phyloP scores from a whole-genome alignment of 768 basidiomycete genomes.

The Xanthoconium stramineum region DNA sequence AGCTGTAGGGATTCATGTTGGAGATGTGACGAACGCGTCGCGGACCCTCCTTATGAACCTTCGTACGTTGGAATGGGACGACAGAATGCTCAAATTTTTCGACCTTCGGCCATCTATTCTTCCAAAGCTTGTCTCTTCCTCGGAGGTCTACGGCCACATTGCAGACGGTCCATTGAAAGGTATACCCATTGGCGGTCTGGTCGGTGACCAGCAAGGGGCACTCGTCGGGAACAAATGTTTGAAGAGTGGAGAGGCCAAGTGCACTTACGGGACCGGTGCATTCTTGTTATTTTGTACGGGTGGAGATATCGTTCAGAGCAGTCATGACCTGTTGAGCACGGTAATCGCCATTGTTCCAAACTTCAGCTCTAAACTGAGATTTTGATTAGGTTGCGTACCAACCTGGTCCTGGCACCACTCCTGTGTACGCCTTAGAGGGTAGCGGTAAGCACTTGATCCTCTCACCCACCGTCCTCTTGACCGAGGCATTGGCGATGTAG shows the following conservation, averaged over 20 bases:
- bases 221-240: constrained; percentile 96
- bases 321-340: constrained; percentile 86
- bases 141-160: constrained; percentile 87
- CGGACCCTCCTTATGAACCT: constrained; percentile 91
- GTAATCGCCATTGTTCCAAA: constrained; percentile 37
- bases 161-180: constrained; percentile 63
- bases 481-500: constrained; percentile 33
- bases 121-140: constrained; percentile 85
- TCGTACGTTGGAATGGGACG: constrained; percentile 78
- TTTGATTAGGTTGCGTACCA: constrained; percentile 77
- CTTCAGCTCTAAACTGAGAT: neutral
- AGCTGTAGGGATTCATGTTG: constrained; percentile 69
- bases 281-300: constrained; percentile 97
- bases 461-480: neutral
- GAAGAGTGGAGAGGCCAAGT: constrained; percentile 89
- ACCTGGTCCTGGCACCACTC: constrained; percentile 70
- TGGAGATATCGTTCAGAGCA: constrained; percentile 76
- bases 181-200: constrained; percentile 84
- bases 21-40: constrained; percentile 94
- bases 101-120: constrained; percentile 72
- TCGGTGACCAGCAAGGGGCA: constrained; percentile 98
- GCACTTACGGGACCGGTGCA: constrained; percentile 96
- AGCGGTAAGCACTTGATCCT: constrained; percentile 58
- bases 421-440: constrained; percentile 93
- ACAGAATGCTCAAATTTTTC: constrained; percentile 83